Conservation (phyloP, 2,329 filamentous ascomycete genomes). For the Clonostachys solani region DNA sequence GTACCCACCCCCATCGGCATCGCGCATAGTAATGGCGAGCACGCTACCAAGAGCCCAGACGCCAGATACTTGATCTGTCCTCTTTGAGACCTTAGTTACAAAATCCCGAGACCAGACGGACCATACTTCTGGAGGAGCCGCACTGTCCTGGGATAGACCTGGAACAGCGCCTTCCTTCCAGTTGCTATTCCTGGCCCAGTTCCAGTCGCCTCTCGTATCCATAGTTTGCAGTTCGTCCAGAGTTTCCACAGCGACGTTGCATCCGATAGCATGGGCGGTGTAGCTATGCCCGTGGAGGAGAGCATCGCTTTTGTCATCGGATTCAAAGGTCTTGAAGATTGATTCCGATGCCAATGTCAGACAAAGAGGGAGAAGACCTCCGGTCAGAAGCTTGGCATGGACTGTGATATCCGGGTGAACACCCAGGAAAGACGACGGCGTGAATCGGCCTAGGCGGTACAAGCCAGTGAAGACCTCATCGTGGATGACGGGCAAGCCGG, state of each 20-base stretch:
- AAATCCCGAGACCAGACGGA: slow-evolving; percentile 66
- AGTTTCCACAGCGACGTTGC: slow-evolving; percentile 69
- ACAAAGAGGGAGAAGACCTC: slow-evolving; percentile 73
- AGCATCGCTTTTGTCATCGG: slow-evolving; percentile 71
- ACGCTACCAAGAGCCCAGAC: slow-evolving; percentile 74
- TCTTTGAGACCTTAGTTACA: slow-evolving; percentile 51
- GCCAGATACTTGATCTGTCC: slow-evolving; percentile 50
- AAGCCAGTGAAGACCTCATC: slow-evolving; percentile 88
- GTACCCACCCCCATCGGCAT: slow-evolving; percentile 36
- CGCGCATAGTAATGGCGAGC: slow-evolving; percentile 56
- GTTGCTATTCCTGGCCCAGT: slow-evolving; percentile 46
- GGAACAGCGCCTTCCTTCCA: slow-evolving; percentile 6
- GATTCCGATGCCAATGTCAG: slow-evolving; percentile 69
- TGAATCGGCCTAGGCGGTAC: slow-evolving; percentile 73
- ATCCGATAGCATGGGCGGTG: slow-evolving; percentile 79
- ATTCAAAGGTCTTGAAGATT: slow-evolving; percentile 69
- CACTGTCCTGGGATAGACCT: neutral
- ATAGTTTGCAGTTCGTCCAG: slow-evolving; percentile 55
- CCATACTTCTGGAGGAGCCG: slow-evolving; percentile 37
- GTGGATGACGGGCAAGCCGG: slow-evolving; percentile 72
- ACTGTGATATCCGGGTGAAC: slow-evolving; percentile 71
- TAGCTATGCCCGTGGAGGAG: slow-evolving; percentile 84
- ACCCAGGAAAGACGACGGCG: slow-evolving; percentile 64
- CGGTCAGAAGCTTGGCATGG: slow-evolving; percentile 80
- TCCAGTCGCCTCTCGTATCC: slow-evolving; percentile 53